phyloP scores from a whole-genome alignment of 2,329 filamentous ascomycete species.

The Pseudogymnoascus sp. region DNA sequence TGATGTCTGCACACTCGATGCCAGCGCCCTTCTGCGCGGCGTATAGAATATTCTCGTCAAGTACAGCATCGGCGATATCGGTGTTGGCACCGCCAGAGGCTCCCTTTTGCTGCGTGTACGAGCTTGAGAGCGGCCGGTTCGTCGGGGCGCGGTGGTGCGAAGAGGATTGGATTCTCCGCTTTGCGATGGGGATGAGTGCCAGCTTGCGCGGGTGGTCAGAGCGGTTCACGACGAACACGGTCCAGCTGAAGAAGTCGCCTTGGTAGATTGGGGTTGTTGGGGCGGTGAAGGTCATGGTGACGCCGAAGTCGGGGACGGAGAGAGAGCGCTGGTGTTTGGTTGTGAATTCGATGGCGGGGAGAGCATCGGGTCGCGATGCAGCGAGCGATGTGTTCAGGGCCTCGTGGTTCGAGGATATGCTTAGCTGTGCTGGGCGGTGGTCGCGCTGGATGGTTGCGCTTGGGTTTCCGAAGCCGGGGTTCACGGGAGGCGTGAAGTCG shows the following conservation, averaged over 20 bases:
- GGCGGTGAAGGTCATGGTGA: constrained; percentile 68
- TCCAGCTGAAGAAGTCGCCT: constrained; percentile 64
- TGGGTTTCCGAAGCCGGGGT: constrained; percentile 52
- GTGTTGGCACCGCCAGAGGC: constrained; percentile 23
- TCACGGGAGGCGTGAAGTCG: constrained; percentile 61
- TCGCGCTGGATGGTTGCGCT: constrained; percentile 53
- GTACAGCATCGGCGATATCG: constrained; percentile 54
- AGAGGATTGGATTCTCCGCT: constrained; percentile 50
- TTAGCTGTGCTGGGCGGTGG: constrained; percentile 57
- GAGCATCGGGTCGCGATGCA: constrained; percentile 50
- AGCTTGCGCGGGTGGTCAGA: constrained; percentile 57
- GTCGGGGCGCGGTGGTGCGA: constrained; percentile 30
- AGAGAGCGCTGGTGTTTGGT: constrained; percentile 34
- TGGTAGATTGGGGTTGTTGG: constrained; percentile 54
- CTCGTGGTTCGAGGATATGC: constrained; percentile 48
- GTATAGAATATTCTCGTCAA: constrained; percentile 66
- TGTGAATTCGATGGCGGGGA: constrained; percentile 52
- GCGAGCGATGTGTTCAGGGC: constrained; percentile 48
- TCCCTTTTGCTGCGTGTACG: constrained; percentile 27
- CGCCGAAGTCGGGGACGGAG: constrained; percentile 53
- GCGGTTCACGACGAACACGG: constrained; percentile 69
- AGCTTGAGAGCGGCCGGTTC: constrained; percentile 42
- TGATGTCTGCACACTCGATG: constrained; percentile 57
- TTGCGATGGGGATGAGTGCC: constrained; percentile 60
- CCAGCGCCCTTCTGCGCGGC: constrained; percentile 61